Conservation (phyloP, 495 filamentous ascomycete genomes). For the Lasiosphaeria ovina region DNA sequence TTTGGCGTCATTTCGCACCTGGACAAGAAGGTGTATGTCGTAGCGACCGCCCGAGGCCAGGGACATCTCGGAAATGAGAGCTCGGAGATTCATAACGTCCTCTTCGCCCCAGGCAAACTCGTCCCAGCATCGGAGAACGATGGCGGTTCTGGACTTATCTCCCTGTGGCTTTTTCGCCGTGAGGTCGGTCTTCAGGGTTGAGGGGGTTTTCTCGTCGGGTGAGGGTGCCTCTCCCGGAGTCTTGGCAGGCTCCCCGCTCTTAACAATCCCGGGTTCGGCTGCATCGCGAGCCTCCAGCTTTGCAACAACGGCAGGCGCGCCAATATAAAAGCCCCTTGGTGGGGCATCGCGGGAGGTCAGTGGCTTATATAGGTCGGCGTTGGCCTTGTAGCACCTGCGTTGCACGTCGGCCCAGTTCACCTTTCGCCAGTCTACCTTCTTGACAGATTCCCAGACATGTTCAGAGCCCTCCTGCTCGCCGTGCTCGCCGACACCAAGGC, state of each 20-base stretch:
- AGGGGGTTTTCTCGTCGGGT: constrained; percentile 6
- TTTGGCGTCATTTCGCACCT: constrained; percentile 65
- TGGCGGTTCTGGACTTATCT: constrained; percentile 58
- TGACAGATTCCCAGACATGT: constrained; percentile 64
- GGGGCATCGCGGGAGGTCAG: constrained; percentile 35
- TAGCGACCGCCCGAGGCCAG: constrained; percentile 78
- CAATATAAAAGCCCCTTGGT: constrained; percentile 43
- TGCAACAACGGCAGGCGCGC: constrained; percentile 21
- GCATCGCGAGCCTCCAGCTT: constrained; percentile 9
- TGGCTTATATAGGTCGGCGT: constrained; percentile 65
- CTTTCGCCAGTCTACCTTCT: constrained; percentile 68
- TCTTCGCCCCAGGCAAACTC: constrained; percentile 66
- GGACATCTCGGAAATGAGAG: constrained; percentile 72
- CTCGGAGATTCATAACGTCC: constrained; percentile 67
- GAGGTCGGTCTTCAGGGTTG: neutral
- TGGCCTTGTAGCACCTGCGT: constrained; percentile 63
- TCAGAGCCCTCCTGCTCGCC: constrained; percentile 75
- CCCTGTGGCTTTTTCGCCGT: constrained; percentile 6
- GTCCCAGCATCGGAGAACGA: constrained; percentile 75
- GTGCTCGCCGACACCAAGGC: constrained; percentile 73
- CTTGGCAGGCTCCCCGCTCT: constrained; percentile 35
- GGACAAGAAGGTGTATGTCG: constrained; percentile 74
- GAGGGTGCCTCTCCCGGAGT: neutral
- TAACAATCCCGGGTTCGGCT: constrained; percentile 2
- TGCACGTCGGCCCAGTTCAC: constrained; percentile 77